These are phyloP conservation scores for Botrytis galanthina DNA, from an alignment of 2,329 filamentous ascomycete species.

Conservation along the genomic window DNA sequence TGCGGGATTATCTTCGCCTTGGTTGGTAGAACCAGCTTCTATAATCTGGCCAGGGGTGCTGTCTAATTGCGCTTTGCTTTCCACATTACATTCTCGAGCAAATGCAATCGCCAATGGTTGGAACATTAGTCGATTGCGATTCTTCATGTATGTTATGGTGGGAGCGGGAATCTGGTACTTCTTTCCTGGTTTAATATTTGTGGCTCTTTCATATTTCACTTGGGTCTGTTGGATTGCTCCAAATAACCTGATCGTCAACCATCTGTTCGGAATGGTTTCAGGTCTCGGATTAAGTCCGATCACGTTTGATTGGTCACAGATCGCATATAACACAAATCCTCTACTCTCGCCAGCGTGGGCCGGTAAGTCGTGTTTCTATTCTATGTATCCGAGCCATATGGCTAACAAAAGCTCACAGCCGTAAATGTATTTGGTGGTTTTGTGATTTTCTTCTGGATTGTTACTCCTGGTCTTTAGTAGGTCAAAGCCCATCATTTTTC, in stretches of 20 bases:
- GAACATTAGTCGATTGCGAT: slow-evolving; percentile 43
- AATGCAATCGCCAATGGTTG: slow-evolving; percentile 60
- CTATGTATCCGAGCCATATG: not conserved
- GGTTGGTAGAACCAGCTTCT: slow-evolving; percentile 50
- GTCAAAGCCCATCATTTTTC: not conserved
- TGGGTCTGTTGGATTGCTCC: slow-evolving; percentile 71
- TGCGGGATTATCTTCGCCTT: slow-evolving; percentile 57
- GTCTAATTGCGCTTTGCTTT: slow-evolving; percentile 26
- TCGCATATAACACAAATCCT: slow-evolving; percentile 41
- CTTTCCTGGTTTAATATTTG: slow-evolving; percentile 59
- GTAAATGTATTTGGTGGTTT: slow-evolving; percentile 69
- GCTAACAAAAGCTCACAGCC: slow-evolving; percentile 45
- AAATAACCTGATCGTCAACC: slow-evolving; percentile 64
- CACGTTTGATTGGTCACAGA: slow-evolving; percentile 74
- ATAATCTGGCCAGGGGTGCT: slow-evolving; percentile 30
- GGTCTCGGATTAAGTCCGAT: slow-evolving; percentile 37
- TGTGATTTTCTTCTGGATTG: slow-evolving; percentile 60
- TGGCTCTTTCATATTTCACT: slow-evolving; percentile 67
- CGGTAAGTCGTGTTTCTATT: not conserved
- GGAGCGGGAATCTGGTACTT: slow-evolving; percentile 51
- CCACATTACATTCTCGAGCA: slow-evolving; percentile 57
- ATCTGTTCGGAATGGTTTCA: slow-evolving; percentile 65
- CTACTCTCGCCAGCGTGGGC: slow-evolving; percentile 63
- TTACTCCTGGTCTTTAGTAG: slow-evolving; percentile 55
- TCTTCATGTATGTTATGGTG: slow-evolving; percentile 40